Base-by-base conservation (phyloP, 1,284 basidiomycete species). In the Fomitopsis pinicola region DNA sequence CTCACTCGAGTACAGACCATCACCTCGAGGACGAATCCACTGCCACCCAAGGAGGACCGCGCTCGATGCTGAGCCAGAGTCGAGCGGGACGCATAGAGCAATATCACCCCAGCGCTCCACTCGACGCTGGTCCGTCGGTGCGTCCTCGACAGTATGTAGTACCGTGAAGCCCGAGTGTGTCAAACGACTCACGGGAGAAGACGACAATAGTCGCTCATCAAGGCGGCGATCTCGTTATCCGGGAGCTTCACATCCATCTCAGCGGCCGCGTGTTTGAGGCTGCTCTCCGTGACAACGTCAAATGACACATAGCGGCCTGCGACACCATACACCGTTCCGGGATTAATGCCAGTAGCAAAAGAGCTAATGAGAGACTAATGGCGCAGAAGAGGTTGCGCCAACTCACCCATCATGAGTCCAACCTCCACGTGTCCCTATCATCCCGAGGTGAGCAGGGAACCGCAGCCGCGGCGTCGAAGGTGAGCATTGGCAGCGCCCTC, bases 401-500 rank as follows among this genome's bases (percentile, higher is more conserved):
- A 56, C 63, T 42, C 60, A 73, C 74, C 68, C 71, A 74, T 76
- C 5, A 8, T 5, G 73, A 72, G 57, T 72, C 73, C 30, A 75
- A 55, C 22, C 74, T 61, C 71, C 71, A 76, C 7, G 73, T 75
- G 61, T 75, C 75, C 56, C 73, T 75, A 54, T 46, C 15, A 26
- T 40, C 12, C 6, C 28, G 3, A 33, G 14, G 48, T 50, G 14
- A 33, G 15, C 12, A 50, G 5, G 28, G 14, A 19, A 30, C 28
- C 4, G 22, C n/a, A 14, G 30, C 15, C 28, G 12, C 5, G 28
- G 26, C 30, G 17, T 19, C 8, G 19, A 26, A 22, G 12, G 6
- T 22, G 15, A 73, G 45, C 53, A 22, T 62, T 57, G 1, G n/a
- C 54, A 1, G 73, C 68, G 35, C 63, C 64, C n/a, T 66, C 62